A percentile compares a stretch with the other conserved stretches of the same genome.
Conservation (phyloP, 371 early-diverging fungal species). For the Gilbertella persicaria region DNA sequence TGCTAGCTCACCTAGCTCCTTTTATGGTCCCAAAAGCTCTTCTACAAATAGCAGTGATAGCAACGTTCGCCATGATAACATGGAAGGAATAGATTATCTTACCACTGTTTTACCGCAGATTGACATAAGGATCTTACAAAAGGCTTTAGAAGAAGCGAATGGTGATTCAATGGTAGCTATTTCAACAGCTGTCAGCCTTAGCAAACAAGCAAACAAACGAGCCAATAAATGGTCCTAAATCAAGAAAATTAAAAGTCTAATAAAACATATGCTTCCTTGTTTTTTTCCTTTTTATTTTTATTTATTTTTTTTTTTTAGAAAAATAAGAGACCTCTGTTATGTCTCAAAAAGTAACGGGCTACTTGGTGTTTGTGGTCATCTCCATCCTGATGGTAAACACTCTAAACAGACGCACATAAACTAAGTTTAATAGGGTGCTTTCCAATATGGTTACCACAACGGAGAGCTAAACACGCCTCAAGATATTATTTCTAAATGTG, state of each 20-base stretch:
- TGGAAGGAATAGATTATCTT: constrained; percentile 16
- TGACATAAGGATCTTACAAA: constrained; percentile 15
- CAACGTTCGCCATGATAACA: background rate
- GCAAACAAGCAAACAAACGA: constrained; percentile 4
- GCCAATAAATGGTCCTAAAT: background rate
- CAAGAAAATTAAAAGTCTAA: constrained; percentile 5
- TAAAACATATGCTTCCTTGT: background rate
- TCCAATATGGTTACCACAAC: constrained; percentile 85
- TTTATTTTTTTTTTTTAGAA: constrained; percentile 5
- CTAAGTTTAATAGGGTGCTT: constrained; percentile 44
- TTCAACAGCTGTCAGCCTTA: constrained; percentile 15
- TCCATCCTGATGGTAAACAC: constrained; percentile 43
- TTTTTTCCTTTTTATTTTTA: background rate
- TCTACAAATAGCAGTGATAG: constrained; percentile 1
- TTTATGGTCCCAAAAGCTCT: background rate
- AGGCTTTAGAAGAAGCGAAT: constrained; percentile 23
- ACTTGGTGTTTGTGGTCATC: constrained; percentile 42
- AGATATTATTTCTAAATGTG: constrained; percentile 67
- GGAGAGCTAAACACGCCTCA: constrained; percentile 82
- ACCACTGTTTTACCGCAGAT: constrained; percentile 21
- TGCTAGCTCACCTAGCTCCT: constrained; percentile 19
- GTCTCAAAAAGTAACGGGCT: constrained; percentile 27
- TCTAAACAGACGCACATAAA: background rate
- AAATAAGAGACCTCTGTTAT: constrained; percentile 7
- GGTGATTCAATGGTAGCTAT: constrained; percentile 29